Conservation (phyloP, 805 yeast species). For the Cyberlindnera euphorbiae region DNA sequence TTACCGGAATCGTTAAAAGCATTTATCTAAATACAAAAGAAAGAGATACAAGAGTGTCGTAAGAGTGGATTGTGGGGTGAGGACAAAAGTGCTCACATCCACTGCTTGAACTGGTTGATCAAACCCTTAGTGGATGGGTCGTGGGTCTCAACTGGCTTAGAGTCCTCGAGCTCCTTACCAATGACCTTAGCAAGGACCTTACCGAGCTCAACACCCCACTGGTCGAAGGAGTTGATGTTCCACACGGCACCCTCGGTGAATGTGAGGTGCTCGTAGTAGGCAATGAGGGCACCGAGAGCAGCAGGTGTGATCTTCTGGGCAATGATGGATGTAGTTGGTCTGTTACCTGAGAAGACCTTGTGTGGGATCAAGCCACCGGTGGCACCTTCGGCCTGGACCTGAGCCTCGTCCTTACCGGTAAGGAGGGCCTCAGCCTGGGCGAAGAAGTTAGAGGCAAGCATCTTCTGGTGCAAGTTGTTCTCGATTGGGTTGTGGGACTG, state of each 20-base stretch:
- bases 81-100: slow-evolving; percentile 51
- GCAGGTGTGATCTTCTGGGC: slow-evolving; percentile 97
- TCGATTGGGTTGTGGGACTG: slow-evolving; percentile 97
- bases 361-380: slow-evolving; percentile 85
- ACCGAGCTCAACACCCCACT: slow-evolving; percentile 99
- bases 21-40: too few relatives aligned
- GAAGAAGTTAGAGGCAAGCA: slow-evolving; percentile 98
- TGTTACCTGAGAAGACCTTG: slow-evolving; percentile 95
- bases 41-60: too few relatives aligned
- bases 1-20: too few relatives aligned
- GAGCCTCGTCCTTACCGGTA: slow-evolving; percentile 86
- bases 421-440: slow-evolving; percentile 98
- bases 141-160: slow-evolving; percentile 55
- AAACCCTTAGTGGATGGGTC: slow-evolving; percentile 89
- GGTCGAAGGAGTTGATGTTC: slow-evolving; percentile 99
- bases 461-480: slow-evolving; percentile 87
- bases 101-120: slow-evolving; percentile 91
- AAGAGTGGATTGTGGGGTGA: too few relatives aligned
- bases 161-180: slow-evolving; percentile 77
- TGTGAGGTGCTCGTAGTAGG: slow-evolving; percentile 95
- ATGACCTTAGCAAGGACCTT: slow-evolving; percentile 95
- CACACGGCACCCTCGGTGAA: slow-evolving; percentile 98
- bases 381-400: slow-evolving; percentile 87
- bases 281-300: slow-evolving; percentile 90
- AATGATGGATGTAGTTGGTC: slow-evolving; percentile 97